phyloP scores from a whole-genome alignment of 2,329 filamentous ascomycete species.

The Talaromyces sp. region DNA sequence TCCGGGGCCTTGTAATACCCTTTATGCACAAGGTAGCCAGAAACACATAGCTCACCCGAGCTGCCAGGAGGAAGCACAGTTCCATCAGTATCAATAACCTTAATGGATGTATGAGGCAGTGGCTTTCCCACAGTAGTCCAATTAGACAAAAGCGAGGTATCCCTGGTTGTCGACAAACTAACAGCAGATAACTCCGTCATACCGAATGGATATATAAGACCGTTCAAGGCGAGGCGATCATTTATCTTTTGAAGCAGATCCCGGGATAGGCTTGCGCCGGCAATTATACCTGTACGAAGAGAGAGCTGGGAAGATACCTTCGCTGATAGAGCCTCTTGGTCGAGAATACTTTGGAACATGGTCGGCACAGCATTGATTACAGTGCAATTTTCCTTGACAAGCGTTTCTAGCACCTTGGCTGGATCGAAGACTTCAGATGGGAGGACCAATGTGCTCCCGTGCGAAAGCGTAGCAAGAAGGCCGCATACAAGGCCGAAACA shows the following conservation, averaged over 20 bases:
- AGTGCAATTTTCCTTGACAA: slow-evolving; percentile 61
- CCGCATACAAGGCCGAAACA: slow-evolving; percentile 72
- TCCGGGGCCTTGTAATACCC: too few species aligned
- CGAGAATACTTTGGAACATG: slow-evolving; percentile 64
- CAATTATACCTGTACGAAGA: neutral
- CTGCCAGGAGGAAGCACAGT: too few species aligned
- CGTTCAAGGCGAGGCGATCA: neutral
- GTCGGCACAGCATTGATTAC: slow-evolving; percentile 71
- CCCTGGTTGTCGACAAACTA: too few species aligned
- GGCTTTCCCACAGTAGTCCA: neutral
- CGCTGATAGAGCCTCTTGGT: neutral
- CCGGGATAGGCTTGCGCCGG: neutral
- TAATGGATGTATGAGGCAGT: neutral
- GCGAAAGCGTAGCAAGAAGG: slow-evolving; percentile 62
- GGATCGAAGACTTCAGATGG: slow-evolving; percentile 55
- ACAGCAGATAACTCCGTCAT: neutral
- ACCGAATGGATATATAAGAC: neutral
- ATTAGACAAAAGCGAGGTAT: too few species aligned
- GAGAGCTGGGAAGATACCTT: neutral
- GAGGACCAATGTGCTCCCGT: slow-evolving; percentile 67
- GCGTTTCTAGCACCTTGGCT: slow-evolving; percentile 56
- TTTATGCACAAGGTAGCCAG: too few species aligned
- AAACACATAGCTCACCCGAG: too few species aligned
- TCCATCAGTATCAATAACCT: too few species aligned
- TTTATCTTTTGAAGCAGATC: slow-evolving; percentile 8